Percentiles rank a stretch among this genome's conserved stretches.
Evolutionary conservation across 2,329 filamentous ascomycete genomes (phyloP).

Genomic region (Alternaria sp.): DNA sequence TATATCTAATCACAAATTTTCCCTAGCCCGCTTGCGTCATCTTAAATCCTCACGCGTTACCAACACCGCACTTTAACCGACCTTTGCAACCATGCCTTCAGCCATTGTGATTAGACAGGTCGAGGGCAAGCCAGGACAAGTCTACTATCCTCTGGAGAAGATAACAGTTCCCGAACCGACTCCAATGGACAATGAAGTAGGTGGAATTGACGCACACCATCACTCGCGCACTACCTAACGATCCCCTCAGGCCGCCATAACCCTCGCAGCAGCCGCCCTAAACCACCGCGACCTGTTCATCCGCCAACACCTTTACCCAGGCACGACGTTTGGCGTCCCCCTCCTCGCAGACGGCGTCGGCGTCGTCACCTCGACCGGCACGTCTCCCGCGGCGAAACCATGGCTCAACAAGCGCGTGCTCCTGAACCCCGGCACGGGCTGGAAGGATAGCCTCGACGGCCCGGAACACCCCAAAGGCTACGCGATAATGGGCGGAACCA

Average conservation of each 20-base stretch:
- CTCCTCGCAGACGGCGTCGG: conserved; percentile 86
- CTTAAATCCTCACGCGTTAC: not conserved
- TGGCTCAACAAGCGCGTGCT: conserved; percentile 76
- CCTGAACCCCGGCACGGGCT: conserved; percentile 79
- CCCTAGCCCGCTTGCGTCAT: not conserved
- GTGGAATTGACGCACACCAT: not conserved
- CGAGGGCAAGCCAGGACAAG: conserved; percentile 84
- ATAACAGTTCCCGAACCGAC: conserved; percentile 40
- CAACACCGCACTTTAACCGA: not conserved
- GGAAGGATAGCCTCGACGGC: conserved; percentile 74
- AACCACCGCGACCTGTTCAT: conserved; percentile 97
- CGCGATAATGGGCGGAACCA: conserved; percentile 74
- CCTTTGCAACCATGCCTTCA: conserved; percentile 54
- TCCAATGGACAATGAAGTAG: conserved; percentile 46
- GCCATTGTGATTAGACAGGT: conserved; percentile 72
- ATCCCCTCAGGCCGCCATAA: conserved; percentile 74
- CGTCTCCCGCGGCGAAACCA: conserved; percentile 60
- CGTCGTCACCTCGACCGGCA: conserved; percentile 71
- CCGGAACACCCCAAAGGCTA: conserved; percentile 72
- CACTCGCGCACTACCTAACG: conserved; percentile 4
- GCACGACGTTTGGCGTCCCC: conserved; percentile 78
- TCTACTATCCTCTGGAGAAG: conserved; percentile 74
- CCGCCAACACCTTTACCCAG: conserved; percentile 89
- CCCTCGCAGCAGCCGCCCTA: conserved; percentile 79
- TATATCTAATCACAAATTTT: not conserved